Percentiles rank a stretch among this genome's conserved stretches.
Evolutionary conservation across 2,329 filamentous ascomycete genomes (phyloP).

Genomic region (Fusarium newnesense): DNA sequence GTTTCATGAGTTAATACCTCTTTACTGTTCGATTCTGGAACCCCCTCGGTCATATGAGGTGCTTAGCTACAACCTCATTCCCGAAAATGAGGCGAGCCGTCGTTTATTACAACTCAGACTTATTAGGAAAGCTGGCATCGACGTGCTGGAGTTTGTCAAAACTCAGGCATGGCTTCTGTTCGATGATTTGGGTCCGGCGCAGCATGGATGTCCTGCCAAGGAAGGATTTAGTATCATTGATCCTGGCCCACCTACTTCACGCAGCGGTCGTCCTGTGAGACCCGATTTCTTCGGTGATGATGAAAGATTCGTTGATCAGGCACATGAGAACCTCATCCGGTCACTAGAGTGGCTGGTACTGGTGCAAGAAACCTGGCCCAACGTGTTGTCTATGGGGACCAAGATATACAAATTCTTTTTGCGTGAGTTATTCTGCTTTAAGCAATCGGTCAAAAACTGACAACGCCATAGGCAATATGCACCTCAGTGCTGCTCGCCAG

Average conservation of each 20-base stretch:
- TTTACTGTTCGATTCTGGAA: conserved; percentile 86
- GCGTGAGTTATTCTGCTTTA: conserved; percentile 66
- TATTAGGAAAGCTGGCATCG: conserved; percentile 78
- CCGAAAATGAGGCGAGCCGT: conserved; percentile 72
- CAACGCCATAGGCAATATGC: conserved; percentile 55
- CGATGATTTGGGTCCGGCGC: conserved; percentile 54
- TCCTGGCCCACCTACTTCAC: conserved; percentile 46
- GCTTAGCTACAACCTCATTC: conserved; percentile 80
- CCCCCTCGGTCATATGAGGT: conserved; percentile 73
- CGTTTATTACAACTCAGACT: conserved; percentile 76
- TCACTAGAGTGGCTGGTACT: conserved; percentile 87
- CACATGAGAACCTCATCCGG: conserved; percentile 78
- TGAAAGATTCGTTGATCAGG: conserved; percentile 62
- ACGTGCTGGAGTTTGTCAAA: conserved; percentile 78
- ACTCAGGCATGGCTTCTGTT: conserved; percentile 69
- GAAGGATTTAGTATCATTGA: conserved; percentile 63
- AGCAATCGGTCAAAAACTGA: conserved; percentile 11
- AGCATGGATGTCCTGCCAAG: conserved; percentile 52
- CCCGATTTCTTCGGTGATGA: conserved; percentile 76
- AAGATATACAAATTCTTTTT: conserved; percentile 86
- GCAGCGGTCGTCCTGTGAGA: conserved; percentile 70
- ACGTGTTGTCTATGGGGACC: conserved; percentile 74
- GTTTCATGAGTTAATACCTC: conserved; percentile 81
- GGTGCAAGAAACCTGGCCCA: conserved; percentile 76
- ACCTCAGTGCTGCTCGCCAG: conserved; percentile 64